phyloP scores from a whole-genome alignment of 2,329 filamentous ascomycete species.

The Reticulascus tulasneorum region DNA sequence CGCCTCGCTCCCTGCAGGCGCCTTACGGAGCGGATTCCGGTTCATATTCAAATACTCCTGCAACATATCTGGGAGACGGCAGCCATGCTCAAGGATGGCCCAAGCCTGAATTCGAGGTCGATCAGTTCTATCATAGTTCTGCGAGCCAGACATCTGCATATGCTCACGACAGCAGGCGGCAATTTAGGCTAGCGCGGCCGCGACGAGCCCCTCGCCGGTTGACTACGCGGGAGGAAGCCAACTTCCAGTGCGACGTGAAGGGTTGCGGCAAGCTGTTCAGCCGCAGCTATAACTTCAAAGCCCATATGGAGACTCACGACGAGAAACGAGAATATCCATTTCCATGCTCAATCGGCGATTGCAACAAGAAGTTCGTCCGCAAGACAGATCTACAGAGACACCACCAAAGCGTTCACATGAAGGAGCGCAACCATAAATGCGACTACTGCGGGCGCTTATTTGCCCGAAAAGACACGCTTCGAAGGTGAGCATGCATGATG shows the following conservation, averaged over 20 bases:
- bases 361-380: slow-evolving; percentile 73
- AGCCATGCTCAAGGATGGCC: slow-evolving; percentile 28
- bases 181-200: slow-evolving; percentile 19
- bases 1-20: slow-evolving; percentile 32
- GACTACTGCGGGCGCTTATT: slow-evolving; percentile 68
- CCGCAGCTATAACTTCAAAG: slow-evolving; percentile 80
- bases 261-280: slow-evolving; percentile 77
- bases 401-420: slow-evolving; percentile 67
- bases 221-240: slow-evolving; percentile 66
- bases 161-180: slow-evolving; percentile 17
- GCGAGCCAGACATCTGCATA: slow-evolving; percentile 21
- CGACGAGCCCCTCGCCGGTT: slow-evolving; percentile 44
- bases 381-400: slow-evolving; percentile 72
- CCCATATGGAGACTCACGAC: slow-evolving; percentile 82
- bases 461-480: slow-evolving; percentile 77
- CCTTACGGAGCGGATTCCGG: slow-evolving; percentile 19
- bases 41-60: slow-evolving; percentile 3
- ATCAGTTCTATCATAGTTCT: slow-evolving; percentile 7
- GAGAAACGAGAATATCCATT: slow-evolving; percentile 68
- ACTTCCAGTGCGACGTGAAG: slow-evolving; percentile 63
- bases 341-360: slow-evolving; percentile 60
- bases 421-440: slow-evolving; percentile 66
- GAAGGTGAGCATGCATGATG: slow-evolving; percentile 53
- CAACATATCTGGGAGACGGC: slow-evolving; percentile 9
- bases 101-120: slow-evolving; percentile 30